These are phyloP conservation scores for Brassica cretica DNA, from an alignment of 345 rosid species.

Conservation along the genomic window DNA sequence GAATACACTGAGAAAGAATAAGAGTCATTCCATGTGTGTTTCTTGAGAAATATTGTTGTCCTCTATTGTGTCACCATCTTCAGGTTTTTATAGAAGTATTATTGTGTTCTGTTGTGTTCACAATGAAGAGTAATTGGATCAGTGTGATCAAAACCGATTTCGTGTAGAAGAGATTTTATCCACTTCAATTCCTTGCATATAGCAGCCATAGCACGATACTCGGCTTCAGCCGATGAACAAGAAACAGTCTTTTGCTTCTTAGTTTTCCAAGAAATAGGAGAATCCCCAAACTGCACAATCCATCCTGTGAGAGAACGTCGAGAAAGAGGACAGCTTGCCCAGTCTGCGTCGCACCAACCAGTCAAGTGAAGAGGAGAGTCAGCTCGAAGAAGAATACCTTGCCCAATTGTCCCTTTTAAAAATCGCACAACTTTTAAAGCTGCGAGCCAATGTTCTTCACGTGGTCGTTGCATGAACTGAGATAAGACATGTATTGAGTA, in stretches of 20 bases:
- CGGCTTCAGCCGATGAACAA: background rate
- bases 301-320: background rate
- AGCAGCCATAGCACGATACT: background rate
- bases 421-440: background rate
- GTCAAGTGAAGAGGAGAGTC: background rate
- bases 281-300: background rate
- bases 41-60: background rate
- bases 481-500: background rate
- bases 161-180: background rate
- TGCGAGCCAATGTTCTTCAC: background rate
- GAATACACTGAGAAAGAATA: background rate
- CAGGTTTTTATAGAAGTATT: slow-evolving; percentile 18
- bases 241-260: background rate
- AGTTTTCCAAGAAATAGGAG: background rate
- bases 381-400: background rate
- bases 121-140: background rate
- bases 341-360: background rate
- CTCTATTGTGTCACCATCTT: slow-evolving; percentile 35
- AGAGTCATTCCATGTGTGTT: too few relatives aligned
- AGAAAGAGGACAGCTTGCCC: background rate
- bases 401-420: background rate
- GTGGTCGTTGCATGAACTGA: background rate
- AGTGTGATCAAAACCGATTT: background rate
- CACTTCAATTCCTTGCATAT: background rate
- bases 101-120: background rate